A percentile compares a stretch with the other conserved stretches of the same genome.
Evolutionary conservation across 2,329 filamentous ascomycete species (phyloP).

Genomic region (Trichoderma brevicompactum): DNA sequence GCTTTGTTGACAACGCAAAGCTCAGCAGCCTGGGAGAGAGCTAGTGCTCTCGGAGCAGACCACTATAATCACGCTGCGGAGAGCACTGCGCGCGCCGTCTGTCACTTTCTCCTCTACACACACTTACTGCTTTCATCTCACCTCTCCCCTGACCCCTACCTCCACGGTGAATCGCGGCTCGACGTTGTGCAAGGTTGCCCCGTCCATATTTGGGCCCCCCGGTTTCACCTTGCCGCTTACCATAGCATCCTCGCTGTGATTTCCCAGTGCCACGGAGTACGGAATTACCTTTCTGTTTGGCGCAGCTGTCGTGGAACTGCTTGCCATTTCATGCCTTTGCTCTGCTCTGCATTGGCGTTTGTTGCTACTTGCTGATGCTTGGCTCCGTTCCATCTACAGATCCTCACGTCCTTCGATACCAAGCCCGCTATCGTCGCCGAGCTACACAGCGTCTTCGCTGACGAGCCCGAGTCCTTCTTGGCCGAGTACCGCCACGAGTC

Average conservation of each 20-base stretch:
- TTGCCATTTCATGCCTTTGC: conserved; percentile 23
- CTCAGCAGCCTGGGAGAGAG: neutral
- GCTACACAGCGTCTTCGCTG: conserved; percentile 47
- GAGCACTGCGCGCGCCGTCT: conserved; percentile 23
- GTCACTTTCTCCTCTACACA: conserved; percentile 2
- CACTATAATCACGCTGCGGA: neutral
- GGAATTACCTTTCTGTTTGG: conserved; percentile 27
- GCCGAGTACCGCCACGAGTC: conserved; percentile 15
- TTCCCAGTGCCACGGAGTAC: conserved; percentile 14
- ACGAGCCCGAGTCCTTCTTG: conserved; percentile 43
- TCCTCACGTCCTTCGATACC: conserved; percentile 53
- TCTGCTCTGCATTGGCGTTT: neutral
- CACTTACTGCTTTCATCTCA: conserved; percentile 23
- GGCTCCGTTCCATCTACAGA: conserved; percentile 43
- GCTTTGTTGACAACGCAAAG: neutral
- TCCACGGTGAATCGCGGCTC: conserved; percentile 27
- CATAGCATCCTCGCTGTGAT: conserved; percentile 24
- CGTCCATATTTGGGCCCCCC: conserved; percentile 32
- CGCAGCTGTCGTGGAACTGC: conserved; percentile 37
- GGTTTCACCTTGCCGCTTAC: conserved; percentile 33
- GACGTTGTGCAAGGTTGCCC: conserved; percentile 36
- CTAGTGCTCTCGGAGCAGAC: neutral
- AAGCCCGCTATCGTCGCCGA: conserved; percentile 55
- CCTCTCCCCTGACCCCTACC: conserved; percentile 27
- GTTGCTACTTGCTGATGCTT: conserved; percentile 29